Base-by-base conservation (phyloP, 495 filamentous ascomycete genomes). In the Xylaria scruposa region DNA sequence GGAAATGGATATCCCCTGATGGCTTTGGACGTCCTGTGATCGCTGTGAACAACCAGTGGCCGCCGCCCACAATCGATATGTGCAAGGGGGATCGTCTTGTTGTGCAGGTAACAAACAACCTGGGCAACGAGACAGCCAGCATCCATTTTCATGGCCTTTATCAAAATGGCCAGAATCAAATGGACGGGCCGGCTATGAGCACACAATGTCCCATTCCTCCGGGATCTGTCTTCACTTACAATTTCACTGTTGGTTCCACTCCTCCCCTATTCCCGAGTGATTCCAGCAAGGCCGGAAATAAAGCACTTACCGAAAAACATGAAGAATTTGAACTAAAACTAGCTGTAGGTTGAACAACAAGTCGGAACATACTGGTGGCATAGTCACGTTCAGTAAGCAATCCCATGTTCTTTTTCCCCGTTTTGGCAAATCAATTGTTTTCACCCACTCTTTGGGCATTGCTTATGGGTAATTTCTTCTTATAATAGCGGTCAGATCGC, bases 81-180 rank as follows among this genome's bases (percentile, higher is more conserved):
- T 86, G 88, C 71, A 85, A 90, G 68, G 91, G 91, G 13, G 93
- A 95, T 70, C 84, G 82, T 36, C 75, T 97, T 40, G 79, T 93
- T n/a, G 86, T 95, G 44, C 88, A 93, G 70, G 78, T 94, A 70
- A 82, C 87, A 72, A 97, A 97, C 81, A 81, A 86, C 24, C 85
- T 97, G 5, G 91, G 88, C 13, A 90, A 95, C 76, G 82, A 94
- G 77, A 86, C 83, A 24, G 90, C 91, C 4, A 88, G 87, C 44
- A 81, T 95, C 8, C 93, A 97, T 83, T 97, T 90, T 78, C 93
- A 97, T 76, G 93, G 93, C 24, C 83, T 95, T 75, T 92, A 87
- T 77, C 91, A 94, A 78, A 85, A 90, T 75, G 86, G 85, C 42
- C 91, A 90, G 7, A 88, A 84, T 21, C 78, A 86, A 19, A 94